These are phyloP conservation scores for Russula dissimulans DNA, from an alignment of 768 basidiomycete species.

Conservation along the genomic window DNA sequence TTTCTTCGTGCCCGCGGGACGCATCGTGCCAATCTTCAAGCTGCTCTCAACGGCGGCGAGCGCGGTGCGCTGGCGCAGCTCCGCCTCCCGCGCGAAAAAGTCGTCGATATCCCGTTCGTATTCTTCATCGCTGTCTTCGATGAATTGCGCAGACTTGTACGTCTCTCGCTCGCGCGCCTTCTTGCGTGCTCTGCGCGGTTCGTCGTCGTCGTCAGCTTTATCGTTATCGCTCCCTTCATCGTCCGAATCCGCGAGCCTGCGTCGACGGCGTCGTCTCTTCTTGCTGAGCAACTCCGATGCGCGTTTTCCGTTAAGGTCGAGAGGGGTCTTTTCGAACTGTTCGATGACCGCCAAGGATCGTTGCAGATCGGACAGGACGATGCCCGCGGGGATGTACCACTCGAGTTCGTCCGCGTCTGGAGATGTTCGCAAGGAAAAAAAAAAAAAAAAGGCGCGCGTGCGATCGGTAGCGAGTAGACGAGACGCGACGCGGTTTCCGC, in stretches of 20 bases:
- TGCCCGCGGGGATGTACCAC: slow-evolving; percentile 76
- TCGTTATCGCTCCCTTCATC: no score
- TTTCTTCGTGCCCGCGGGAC: slow-evolving; percentile 45
- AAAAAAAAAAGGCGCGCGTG: neutral
- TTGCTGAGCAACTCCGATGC: slow-evolving; percentile 62
- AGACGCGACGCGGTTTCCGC: slow-evolving; percentile 9
- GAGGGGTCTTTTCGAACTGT: slow-evolving; percentile 73
- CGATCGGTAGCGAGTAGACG: neutral
- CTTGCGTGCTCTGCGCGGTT: slow-evolving; percentile 37
- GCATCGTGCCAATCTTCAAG: slow-evolving; percentile 35
- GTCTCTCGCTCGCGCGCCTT: slow-evolving; percentile 58
- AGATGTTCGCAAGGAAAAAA: neutral
- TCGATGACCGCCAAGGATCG: slow-evolving; percentile 66
- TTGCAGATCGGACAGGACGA: slow-evolving; percentile 59
- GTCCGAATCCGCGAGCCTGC: slow-evolving; percentile 25
- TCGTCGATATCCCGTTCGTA: slow-evolving; percentile 62
- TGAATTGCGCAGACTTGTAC: slow-evolving; percentile 87
- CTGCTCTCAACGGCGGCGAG: slow-evolving; percentile 36
- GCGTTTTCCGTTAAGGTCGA: slow-evolving; percentile 73
- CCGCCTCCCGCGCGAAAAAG: slow-evolving; percentile 72
- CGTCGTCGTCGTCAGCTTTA: slow-evolving; percentile 28
- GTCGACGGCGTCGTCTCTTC: slow-evolving; percentile 39
- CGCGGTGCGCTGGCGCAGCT: slow-evolving; percentile 42
- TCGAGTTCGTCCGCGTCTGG: slow-evolving; percentile 62
- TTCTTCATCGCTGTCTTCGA: slow-evolving; percentile 85